Percentiles rank a stretch among this genome's conserved stretches.
Conservation (phyloP, 2,329 filamentous ascomycete genomes). For the Aspergillus neoniger region DNA sequence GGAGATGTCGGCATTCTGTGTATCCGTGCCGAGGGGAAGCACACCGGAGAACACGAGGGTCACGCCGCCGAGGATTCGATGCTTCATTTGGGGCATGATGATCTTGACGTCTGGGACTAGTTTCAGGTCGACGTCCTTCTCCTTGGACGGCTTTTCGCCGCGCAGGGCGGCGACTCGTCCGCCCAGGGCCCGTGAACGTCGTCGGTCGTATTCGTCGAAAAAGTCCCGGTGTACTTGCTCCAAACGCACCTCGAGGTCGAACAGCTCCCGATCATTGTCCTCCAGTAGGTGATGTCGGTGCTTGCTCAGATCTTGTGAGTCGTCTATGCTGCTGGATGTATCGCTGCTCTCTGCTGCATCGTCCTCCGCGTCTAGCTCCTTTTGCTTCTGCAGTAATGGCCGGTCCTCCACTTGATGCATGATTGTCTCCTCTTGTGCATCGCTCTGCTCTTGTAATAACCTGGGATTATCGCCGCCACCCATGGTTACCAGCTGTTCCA, state of each 20-base stretch:
- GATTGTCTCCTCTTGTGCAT: conserved; percentile 83
- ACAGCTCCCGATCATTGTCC: conserved; percentile 83
- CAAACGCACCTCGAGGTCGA: conserved; percentile 73
- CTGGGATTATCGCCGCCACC: conserved; percentile 68
- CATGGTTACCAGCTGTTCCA: conserved; percentile 79
- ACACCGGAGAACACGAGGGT: conserved; percentile 88
- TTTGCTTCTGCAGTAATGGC: conserved; percentile 87
- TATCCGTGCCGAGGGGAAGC: conserved; percentile 76
- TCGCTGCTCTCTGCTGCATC: conserved; percentile 61
- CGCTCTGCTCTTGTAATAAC: conserved; percentile 71
- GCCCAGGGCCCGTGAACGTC: conserved; percentile 46
- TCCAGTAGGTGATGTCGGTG: conserved; percentile 75
- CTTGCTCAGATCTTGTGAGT: conserved; percentile 40
- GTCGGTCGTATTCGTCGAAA: conserved; percentile 76
- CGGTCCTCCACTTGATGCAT: conserved; percentile 87
- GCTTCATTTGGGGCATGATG: conserved; percentile 82
- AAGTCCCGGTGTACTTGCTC: conserved; percentile 75
- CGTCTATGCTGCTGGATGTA: conserved; percentile 43
- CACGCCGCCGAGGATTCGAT: conserved; percentile 70
- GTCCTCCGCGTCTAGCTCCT: conserved; percentile 83
- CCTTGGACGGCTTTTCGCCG: conserved; percentile 49
- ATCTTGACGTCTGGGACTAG: conserved; percentile 80
- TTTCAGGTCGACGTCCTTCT: conserved; percentile 53
- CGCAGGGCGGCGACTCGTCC: conserved; percentile 53
- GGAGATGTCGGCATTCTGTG: conserved; percentile 80